A percentile compares a stretch with the other conserved stretches of the same genome.
phyloP scores from a whole-genome alignment of 2,329 filamentous ascomycete genomes.

The Microthyrium microscopicum region DNA sequence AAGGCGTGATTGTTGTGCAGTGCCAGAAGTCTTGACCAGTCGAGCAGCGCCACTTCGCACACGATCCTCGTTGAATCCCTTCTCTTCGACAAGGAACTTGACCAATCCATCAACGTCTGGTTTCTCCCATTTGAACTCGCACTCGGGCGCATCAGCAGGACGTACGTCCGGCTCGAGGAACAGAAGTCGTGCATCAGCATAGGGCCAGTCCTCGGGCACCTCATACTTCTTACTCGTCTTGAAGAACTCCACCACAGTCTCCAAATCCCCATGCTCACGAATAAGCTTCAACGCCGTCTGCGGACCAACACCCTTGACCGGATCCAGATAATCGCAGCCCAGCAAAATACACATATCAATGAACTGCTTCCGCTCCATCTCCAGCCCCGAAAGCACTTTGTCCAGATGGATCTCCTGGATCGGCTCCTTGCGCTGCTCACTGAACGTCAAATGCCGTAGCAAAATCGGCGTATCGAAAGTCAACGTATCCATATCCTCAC shows the following conservation, averaged over 20 bases:
- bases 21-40: slow-evolving; percentile 81
- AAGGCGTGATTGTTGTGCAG: slow-evolving; percentile 72
- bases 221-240: slow-evolving; percentile 64
- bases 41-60: slow-evolving; percentile 64
- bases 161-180: slow-evolving; percentile 88
- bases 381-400: slow-evolving; percentile 69
- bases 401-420: slow-evolving; percentile 89
- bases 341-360: slow-evolving; percentile 96
- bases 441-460: slow-evolving; percentile 85
- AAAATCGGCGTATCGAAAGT: slow-evolving; percentile 90
- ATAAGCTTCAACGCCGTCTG: slow-evolving; percentile 87
- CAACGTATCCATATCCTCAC: slow-evolving; percentile 97
- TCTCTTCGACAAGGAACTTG: slow-evolving; percentile 79
- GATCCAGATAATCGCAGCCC: slow-evolving; percentile 94
- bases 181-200: slow-evolving; percentile 72
- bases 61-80: slow-evolving; percentile 91
- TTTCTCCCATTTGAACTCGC: slow-evolving; percentile 95
- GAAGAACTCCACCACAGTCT: slow-evolving; percentile 70
- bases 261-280: slow-evolving; percentile 74
- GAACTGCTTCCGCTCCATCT: slow-evolving; percentile 85
- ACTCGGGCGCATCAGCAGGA: slow-evolving; percentile 64
- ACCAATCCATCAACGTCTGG: slow-evolving; percentile 83
- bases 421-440: slow-evolving; percentile 91
- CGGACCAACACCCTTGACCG: slow-evolving; percentile 85
- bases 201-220: slow-evolving; percentile 95